Evolutionary conservation across 2,329 filamentous ascomycete species (phyloP), one percentile per base, ranked within the genome.

Genomic region (Pseudogymnoascus sp.): DNA sequence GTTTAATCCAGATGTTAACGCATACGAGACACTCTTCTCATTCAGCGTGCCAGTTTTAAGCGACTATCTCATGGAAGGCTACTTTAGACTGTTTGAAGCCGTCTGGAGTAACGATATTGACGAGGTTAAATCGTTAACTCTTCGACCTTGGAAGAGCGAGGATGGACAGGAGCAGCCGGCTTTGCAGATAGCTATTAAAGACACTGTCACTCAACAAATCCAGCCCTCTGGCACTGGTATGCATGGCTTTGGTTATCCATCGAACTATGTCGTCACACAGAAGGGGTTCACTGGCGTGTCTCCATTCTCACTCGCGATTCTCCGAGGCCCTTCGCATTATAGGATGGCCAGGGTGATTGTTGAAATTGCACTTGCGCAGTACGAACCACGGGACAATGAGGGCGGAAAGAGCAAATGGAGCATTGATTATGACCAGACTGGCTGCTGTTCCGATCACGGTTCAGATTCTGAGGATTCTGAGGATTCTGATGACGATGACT

Each of bases 321-420:
- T 88, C 4, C 82, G 82, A 25, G 87, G 87, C 0, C 50, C 50
- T 56, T 38, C 33, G n/a, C 86, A 93, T 68, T 73, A 81, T 50
- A 79, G 84, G 0, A 76, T 87, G 11, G 89, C 90, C 0, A 81
- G 77, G 64, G 81, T 80, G 1, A 83, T 94, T 25, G 77, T 94
- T 6, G 85, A 89, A 64, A 91, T 94, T 66, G 80, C 83, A 0
- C 79, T 84, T 50, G 84, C 83, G 2, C 90, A 94, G 69, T 91
- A 87, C 74, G 77, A 80, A 3, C 83, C 83, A 0, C 73, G 77
- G 21, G 79, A 87, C 44, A 77, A 81, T 37, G 76, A 78, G 25
- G 65, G 66, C 4, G 44, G 67, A 8, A 66, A 40, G 10, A 65
- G 66, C 28, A 67, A 68, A 44, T 72, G 71, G 79, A 80, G 61